phyloP scores from a whole-genome alignment of 2,329 filamentous ascomycete genomes.

The Cercospora janseana region DNA sequence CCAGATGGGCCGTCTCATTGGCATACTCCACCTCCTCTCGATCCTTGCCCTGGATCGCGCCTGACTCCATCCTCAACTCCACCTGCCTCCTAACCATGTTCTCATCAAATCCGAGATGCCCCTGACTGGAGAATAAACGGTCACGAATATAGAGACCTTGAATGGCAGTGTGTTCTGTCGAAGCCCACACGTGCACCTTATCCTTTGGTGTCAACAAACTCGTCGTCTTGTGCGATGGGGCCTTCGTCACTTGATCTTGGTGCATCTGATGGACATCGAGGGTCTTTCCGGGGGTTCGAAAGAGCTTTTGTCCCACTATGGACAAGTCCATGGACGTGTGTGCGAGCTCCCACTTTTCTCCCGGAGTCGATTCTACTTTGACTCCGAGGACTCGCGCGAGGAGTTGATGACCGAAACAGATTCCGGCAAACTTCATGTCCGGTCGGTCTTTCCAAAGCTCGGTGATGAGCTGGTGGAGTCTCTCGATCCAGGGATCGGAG shows the following conservation, averaged over 20 bases:
- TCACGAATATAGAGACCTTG: slow-evolving; percentile 49
- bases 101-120: slow-evolving; percentile 50
- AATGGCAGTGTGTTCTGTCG: slow-evolving; percentile 45
- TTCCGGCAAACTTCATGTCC: slow-evolving; percentile 51
- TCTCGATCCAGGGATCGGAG: slow-evolving; percentile 46
- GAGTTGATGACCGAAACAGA: slow-evolving; percentile 52
- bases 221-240: slow-evolving; percentile 35
- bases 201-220: slow-evolving; percentile 42
- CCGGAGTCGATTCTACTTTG: slow-evolving; percentile 39
- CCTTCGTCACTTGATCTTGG: slow-evolving; percentile 44
- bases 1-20: slow-evolving; percentile 41
- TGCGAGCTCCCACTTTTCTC: slow-evolving; percentile 49
- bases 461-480: slow-evolving; percentile 47
- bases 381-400: slow-evolving; percentile 47
- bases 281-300: slow-evolving; percentile 37
- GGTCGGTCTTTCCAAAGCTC: slow-evolving; percentile 53
- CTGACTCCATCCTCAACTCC: slow-evolving; percentile 46
- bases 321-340: slow-evolving; percentile 46
- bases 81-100: slow-evolving; percentile 48
- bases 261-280: slow-evolving; percentile 51
- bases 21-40: slow-evolving; percentile 40
- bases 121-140: slow-evolving; percentile 49
- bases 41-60: slow-evolving; percentile 41
- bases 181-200: slow-evolving; percentile 52
- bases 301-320: slow-evolving; percentile 43